Evolutionary conservation across 768 basidiomycete species (phyloP).

Genomic region (Mycena albidolilacea): DNA sequence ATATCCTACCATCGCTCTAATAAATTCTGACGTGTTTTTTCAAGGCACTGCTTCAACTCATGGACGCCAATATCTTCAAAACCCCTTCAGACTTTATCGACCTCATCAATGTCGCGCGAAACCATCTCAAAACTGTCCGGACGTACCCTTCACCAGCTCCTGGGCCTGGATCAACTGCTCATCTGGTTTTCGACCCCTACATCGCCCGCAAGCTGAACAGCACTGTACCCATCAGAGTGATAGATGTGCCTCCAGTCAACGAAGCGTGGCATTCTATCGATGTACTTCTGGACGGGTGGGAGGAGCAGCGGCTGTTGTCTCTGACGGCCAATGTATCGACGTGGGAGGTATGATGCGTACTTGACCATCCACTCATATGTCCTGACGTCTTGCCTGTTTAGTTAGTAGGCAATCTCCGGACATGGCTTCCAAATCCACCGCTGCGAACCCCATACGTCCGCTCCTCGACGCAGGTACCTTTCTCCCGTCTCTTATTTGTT

Average conservation of each 20-base stretch:
- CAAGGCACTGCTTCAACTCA: conserved; percentile 66
- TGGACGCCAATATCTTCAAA: conserved; percentile 58
- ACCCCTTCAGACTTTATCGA: conserved; percentile 53
- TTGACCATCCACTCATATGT: not conserved
- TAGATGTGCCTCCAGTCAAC: conserved; percentile 64
- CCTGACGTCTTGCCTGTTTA: conserved; percentile 35
- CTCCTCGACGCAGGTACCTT: conserved; percentile 72
- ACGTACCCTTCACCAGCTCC: conserved; percentile 55
- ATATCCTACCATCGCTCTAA: conserved; percentile 34
- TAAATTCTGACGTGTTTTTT: conserved; percentile 18
- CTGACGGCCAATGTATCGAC: conserved; percentile 60
- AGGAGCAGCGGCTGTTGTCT: conserved; percentile 65
- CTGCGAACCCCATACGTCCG: conserved; percentile 71
- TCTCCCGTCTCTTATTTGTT: conserved; percentile 14
- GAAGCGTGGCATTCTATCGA: conserved; percentile 68
- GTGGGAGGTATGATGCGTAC: conserved; percentile 70
- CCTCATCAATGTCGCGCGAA: conserved; percentile 58
- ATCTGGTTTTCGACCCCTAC: conserved; percentile 74
- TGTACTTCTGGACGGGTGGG: conserved; percentile 68
- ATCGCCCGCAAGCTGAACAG: conserved; percentile 78
- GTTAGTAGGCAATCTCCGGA: conserved; percentile 67
- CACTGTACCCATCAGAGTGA: conserved; percentile 76
- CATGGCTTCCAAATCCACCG: conserved; percentile 60
- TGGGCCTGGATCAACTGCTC: conserved; percentile 61
- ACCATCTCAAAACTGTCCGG: conserved; percentile 58